phyloP scores from a whole-genome alignment of 345 rosid genomes.

The Heritiera littoralis region DNA sequence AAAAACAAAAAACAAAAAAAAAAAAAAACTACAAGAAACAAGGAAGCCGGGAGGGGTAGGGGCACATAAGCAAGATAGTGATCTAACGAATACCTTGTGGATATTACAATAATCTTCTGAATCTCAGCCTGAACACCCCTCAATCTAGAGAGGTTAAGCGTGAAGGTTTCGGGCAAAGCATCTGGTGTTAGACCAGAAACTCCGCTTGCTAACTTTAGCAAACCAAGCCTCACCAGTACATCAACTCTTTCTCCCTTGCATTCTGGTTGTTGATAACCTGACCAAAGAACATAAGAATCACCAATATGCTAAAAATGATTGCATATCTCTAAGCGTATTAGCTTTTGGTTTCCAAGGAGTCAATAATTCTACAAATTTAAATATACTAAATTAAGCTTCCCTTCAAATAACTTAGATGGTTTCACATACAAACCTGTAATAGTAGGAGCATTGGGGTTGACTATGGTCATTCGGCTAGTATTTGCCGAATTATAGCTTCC shows the following conservation, averaged over 20 bases:
- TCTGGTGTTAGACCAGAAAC: constrained; percentile 63
- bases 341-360: background rate
- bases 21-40: too few relatives aligned
- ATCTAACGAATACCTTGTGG: constrained; percentile 54
- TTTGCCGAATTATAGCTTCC: constrained; percentile 50
- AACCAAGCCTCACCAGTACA: constrained; percentile 68
- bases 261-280: constrained; percentile 51
- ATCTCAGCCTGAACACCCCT: constrained; percentile 74
- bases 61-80: background rate
- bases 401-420: background rate
- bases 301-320: background rate
- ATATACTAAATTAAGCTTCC: background rate
- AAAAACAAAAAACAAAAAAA: too few relatives aligned
- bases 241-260: constrained; percentile 76
- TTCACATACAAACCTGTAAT: constrained; percentile 38
- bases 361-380: background rate
- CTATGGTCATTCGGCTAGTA: constrained; percentile 26
- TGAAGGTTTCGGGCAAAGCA: constrained; percentile 68
- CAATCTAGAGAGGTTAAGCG: constrained; percentile 66
- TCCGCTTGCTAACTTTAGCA: constrained; percentile 66
- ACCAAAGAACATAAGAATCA: constrained; percentile 19
- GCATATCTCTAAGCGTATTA: background rate
- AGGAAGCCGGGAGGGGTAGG: too few relatives aligned
- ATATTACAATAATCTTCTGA: constrained; percentile 73
- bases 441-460: constrained; percentile 29